Conservation (phyloP, 345 rosid species). For the Eucalyptus marginata region DNA sequence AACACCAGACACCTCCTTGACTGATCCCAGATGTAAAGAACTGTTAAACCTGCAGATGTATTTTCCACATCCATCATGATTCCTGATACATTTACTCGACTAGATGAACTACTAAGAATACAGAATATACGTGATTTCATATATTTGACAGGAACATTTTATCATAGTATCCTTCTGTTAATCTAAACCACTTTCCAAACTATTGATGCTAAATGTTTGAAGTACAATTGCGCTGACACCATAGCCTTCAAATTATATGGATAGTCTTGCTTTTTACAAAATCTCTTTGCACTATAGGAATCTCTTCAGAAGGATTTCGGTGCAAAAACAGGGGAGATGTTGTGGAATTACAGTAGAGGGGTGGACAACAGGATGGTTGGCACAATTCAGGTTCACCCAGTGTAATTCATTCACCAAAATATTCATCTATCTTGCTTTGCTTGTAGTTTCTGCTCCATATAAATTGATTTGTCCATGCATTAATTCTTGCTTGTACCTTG, state of each 20-base stretch:
- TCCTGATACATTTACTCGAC: neutral
- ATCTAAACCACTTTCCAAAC: neutral
- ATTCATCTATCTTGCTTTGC: neutral
- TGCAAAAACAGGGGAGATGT: conserved; percentile 88
- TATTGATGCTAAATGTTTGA: neutral
- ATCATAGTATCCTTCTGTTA: neutral
- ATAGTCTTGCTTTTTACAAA: neutral
- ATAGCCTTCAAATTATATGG: neutral
- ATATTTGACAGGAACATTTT: neutral
- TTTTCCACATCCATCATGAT: neutral
- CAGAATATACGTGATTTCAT: neutral
- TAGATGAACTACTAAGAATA: neutral
- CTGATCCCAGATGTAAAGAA: neutral
- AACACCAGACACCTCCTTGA: neutral
- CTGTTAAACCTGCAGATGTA: neutral
- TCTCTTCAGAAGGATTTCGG: conserved; percentile 83
- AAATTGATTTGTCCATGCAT: neutral
- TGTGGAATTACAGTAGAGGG: conserved; percentile 93
- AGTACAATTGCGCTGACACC: neutral
- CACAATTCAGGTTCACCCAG: conserved; percentile 41
- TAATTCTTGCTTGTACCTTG: neutral
- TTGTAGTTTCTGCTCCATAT: neutral
- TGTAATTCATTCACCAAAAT: neutral
- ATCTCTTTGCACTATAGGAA: conserved; percentile 30
- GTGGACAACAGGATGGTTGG: conserved; percentile 69